These are phyloP conservation scores for Epicoccum nigrum DNA, from an alignment of 2,329 filamentous ascomycete genomes.

Conservation along the genomic window DNA sequence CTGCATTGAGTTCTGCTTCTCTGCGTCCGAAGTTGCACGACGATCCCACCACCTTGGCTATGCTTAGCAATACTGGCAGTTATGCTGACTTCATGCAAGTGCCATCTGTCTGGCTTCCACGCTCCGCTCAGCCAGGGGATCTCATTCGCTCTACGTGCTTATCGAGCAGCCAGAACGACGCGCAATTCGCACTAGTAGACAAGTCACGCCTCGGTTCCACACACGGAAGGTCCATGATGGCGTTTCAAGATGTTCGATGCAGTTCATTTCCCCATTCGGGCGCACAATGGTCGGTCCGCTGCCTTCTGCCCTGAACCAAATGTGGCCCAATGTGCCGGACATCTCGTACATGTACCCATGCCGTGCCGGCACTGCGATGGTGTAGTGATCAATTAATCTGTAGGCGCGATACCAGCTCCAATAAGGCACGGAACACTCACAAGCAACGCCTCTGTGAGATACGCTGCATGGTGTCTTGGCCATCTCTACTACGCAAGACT, in stretches of 20 bases:
- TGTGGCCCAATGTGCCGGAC: constrained; percentile 1
- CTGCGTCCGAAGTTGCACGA: not conserved
- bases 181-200: constrained; percentile 15
- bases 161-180: constrained; percentile 14
- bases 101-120: constrained; percentile 7
- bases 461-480: not conserved
- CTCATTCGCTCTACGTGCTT: constrained; percentile 17
- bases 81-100: constrained; percentile 16
- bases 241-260: constrained; percentile 15
- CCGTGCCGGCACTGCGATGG: constrained; percentile 10
- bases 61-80: constrained; percentile 16
- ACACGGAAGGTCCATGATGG: constrained; percentile 27
- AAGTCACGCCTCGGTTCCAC: constrained; percentile 16
- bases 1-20: not conserved
- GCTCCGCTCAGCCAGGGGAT: constrained; percentile 9
- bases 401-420: constrained; percentile 22
- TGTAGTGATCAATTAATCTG: constrained; percentile 23
- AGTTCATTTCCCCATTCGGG: constrained; percentile 24
- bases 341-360: constrained; percentile 22
- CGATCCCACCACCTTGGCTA: not conserved
- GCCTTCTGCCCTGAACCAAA: constrained; percentile 6
- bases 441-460: constrained; percentile 6
- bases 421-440: not conserved
- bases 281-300: constrained; percentile 1
- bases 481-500: not conserved